Conservation (phyloP, 1,284 basidiomycete genomes). For the Neolentinus lepideus region DNA sequence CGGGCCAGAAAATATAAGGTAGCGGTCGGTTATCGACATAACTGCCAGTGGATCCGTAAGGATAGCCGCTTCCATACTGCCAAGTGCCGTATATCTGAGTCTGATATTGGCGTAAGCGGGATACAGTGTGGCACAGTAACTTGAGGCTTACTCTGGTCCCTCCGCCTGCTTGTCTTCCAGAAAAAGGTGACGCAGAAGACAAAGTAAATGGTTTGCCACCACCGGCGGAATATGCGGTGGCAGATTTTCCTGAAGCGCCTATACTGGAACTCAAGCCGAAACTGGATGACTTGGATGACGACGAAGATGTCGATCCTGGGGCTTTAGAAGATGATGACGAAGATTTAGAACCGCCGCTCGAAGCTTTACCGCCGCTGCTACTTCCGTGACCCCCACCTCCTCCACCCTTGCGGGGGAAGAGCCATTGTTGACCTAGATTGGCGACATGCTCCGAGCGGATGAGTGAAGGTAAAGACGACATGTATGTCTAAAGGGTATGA, state of each 20-base stretch:
- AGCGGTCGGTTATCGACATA: constrained; percentile 12
- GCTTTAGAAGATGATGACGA: not conserved
- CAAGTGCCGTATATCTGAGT: constrained; percentile 10
- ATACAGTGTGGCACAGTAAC: not conserved
- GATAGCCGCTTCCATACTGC: constrained; percentile 15
- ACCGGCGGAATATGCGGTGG: constrained; percentile 1
- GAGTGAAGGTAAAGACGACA: not conserved
- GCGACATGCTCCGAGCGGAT: not conserved
- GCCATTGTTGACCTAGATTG: not conserved
- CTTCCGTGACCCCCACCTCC: constrained; percentile 1
- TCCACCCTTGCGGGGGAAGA: constrained; percentile 3
- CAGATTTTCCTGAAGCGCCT: not conserved
- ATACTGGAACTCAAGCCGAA: not conserved
- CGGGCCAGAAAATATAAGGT: constrained; percentile 17
- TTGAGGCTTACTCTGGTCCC: constrained; percentile 6
- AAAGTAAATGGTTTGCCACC: constrained; percentile 4
- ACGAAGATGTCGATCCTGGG: not conserved
- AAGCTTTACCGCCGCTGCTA: not conserved
- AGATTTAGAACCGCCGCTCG: not conserved
- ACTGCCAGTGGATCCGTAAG: constrained; percentile 10
- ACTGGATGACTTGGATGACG: not conserved
- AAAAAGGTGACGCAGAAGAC: constrained; percentile 1
- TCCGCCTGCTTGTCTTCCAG: constrained; percentile 7
- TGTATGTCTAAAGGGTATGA: not conserved
- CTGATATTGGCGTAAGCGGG: not conserved